Conservation (phyloP, 371 early-diverging fungal species). For the Mucor velutinosus region DNA sequence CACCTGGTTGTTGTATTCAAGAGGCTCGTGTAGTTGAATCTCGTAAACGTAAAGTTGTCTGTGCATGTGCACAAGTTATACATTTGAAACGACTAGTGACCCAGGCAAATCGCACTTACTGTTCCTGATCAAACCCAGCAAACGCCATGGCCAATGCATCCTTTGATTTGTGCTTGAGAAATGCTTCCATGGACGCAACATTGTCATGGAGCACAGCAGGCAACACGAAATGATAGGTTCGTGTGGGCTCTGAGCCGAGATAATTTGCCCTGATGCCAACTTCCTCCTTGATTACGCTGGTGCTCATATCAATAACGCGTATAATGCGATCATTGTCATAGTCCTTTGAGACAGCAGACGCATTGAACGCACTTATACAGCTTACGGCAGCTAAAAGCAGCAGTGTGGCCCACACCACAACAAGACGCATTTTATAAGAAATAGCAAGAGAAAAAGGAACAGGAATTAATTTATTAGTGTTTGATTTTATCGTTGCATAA, state of each 20-base stretch:
- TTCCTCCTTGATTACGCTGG: constrained; percentile 60
- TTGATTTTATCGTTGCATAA: neutral
- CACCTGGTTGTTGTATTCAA: constrained; percentile 64
- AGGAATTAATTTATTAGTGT: neutral
- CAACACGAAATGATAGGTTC: neutral
- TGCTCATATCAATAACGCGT: constrained; percentile 65
- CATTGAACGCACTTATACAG: neutral
- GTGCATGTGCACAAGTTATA: neutral
- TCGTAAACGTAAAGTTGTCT: constrained; percentile 62
- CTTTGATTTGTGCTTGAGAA: constrained; percentile 48
- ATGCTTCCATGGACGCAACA: constrained; percentile 46
- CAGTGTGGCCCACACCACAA: neutral
- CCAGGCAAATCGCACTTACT: neutral
- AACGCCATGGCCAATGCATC: constrained; percentile 35
- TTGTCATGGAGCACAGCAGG: constrained; percentile 8
- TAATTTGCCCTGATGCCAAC: constrained; percentile 58
- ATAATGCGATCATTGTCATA: constrained; percentile 58
- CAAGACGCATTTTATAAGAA: neutral
- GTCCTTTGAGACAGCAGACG: constrained; percentile 18
- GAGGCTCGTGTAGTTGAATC: constrained; percentile 55
- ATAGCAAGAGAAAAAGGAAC: neutral
- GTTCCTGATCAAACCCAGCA: constrained; percentile 32
- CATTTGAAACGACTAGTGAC: constrained; percentile 6
- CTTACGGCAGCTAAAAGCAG: neutral
- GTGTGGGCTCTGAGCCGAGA: constrained; percentile 29